Evolutionary conservation across 192 early-diverging fungal genomes (phyloP), one percentile per base, ranked within the genome.

Genomic region (Backusella westeae): DNA sequence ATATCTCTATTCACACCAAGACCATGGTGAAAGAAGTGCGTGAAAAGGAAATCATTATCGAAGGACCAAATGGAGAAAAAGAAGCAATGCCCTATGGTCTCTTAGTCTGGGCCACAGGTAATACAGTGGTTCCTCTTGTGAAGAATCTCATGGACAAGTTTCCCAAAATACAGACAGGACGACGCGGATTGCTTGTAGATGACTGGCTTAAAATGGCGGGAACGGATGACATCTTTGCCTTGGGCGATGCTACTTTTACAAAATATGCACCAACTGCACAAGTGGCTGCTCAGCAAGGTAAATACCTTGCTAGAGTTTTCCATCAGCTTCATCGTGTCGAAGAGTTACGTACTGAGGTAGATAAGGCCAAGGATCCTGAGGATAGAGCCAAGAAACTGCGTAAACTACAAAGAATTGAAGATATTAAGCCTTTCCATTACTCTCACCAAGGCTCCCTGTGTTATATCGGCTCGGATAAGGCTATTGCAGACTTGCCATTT

Each of bases 381-480:
- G 82, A 77, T 17, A 77, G 73, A 65, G 71, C 78, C 15, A 78
- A 77, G 68, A 56, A 74, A 21, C 26, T 52, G 12, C 77, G 80
- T 23, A 83, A 80, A 53, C 42, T 80, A 5, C 72, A 83, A 69
- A 78, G 75, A 42, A 26, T 53, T 4, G 81, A 76, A 70, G 78
- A 83, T 68, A 85, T 89, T 41, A 82, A 81, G 17, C 92, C 93
- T 67, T 95, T 94, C 86, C 87, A 92, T 72, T 98, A 96, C 87
- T 87, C 90, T 63, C 93, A 95, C 72, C 87, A 93, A 77, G 96
- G 95, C 34, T 94, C 94, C 9, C 80, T 98, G 56, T 96, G 95
- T 17, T 97, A 98, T 80, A 93, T 98, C 85, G 95, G 96, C 10
- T 89, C 89, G n/a, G 97, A 98, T 75, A 91, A 93, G 84, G 97